Base-by-base conservation (phyloP, 805 yeast genomes). In the Candida chilensis region DNA sequence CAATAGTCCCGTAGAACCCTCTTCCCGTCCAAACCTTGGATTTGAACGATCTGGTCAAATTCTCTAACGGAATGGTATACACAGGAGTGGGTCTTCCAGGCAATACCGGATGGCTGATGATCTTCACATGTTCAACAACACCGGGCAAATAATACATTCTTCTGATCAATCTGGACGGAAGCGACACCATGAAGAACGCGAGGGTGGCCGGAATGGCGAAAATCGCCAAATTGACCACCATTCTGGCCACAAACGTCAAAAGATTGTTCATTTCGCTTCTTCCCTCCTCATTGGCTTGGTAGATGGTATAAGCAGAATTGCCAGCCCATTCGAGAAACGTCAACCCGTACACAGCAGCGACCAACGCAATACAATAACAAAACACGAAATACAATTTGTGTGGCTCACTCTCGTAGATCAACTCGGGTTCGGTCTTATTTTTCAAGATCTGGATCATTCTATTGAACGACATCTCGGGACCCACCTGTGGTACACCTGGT, bases 1-100 rank as follows among this genome's bases (percentile, higher is more conserved):
- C 87, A 16, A 82, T 68, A 1, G 94, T 83, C 0, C 94, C 94
- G 47, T 85, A 85, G 45, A 81, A 78, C 1, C 95, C 95, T 37
- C 78, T 76, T n/a, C 87, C 88, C 1, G 94, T 81, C 75, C 86
- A 85, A 4, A 84, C 74, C 39, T 81, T 74, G 6, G 85, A 64
- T 35, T 70, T 66, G 34, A 67, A 69, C 30, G 76, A 74, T 35
- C 87, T 64, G 19, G 55, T 53, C 30, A 85, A 38, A 28, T 64
- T 54, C 21, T 60, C 59, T 28, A 85, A 46, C 3, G 90, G 87
- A 19, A 82, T 57, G 0, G 84, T 75, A 36, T 69, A 67, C 8
- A 81, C 78, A 0, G 94, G 90, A 1, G 92, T 78, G 1, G 92
- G 78, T 29, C 74, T 57, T 8, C 82, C 81, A 0, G 95, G 94